Conservation (phyloP, 768 basidiomycete genomes). For the Rubroboletus pulcherrimus region DNA sequence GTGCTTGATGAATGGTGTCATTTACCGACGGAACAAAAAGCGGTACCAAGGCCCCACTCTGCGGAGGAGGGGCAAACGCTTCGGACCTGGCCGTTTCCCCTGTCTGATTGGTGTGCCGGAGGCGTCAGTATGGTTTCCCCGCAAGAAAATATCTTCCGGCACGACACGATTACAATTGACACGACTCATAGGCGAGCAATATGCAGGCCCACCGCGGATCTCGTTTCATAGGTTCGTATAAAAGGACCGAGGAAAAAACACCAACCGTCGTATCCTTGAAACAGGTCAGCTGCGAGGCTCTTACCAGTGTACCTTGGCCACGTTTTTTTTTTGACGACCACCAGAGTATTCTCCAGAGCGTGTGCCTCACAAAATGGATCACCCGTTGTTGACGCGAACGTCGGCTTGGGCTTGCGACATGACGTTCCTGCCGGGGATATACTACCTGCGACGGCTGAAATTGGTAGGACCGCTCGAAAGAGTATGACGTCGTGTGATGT, state of each 20-base stretch:
- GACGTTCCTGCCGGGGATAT: not conserved
- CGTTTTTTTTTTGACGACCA: not conserved
- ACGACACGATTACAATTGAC: not conserved
- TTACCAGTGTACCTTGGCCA: not conserved
- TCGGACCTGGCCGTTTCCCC: not conserved
- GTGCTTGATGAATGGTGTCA: not conserved
- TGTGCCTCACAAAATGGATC: not conserved
- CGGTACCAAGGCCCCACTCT: not conserved
- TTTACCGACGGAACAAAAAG: not conserved
- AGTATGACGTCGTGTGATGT: not conserved
- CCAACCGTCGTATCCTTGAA: not conserved
- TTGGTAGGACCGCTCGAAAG: not conserved
- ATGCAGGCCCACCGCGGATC: not conserved
- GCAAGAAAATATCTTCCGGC: not conserved
- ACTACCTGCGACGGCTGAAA: not conserved
- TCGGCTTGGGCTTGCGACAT: not conserved
- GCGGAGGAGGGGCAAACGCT: not conserved
- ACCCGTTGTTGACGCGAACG: not conserved
- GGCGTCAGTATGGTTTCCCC: not conserved
- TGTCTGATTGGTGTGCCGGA: not conserved
- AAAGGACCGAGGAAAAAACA: not conserved
- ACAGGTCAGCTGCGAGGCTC: not conserved
- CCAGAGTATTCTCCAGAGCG: not conserved
- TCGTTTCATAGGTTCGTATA: not conserved
- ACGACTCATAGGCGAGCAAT: not conserved